Conservation (phyloP, 2,329 filamentous ascomycete species). For the Rugonectria rugulosa region DNA sequence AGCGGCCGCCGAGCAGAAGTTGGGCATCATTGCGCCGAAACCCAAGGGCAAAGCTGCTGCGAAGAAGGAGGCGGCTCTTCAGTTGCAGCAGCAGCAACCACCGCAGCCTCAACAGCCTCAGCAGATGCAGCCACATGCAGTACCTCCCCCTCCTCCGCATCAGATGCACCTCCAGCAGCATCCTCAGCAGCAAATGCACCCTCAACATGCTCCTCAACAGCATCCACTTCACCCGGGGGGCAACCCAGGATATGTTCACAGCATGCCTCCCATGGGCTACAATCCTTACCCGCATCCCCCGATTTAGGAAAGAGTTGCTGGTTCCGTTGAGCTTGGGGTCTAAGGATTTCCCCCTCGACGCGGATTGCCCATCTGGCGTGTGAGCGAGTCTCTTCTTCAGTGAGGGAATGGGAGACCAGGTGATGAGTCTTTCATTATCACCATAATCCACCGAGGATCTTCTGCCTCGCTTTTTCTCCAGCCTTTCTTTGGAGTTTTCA, state of each 20-base stretch:
- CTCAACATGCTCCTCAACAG: constrained; percentile 31
- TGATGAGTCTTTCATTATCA: too few relatives aligned
- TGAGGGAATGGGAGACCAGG: too few relatives aligned
- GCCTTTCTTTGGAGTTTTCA: too few relatives aligned
- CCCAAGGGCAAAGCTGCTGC: constrained; percentile 44
- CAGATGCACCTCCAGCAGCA: constrained; percentile 30
- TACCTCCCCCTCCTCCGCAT: background rate
- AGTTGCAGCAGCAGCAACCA: constrained; percentile 33
- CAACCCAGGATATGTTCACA: constrained; percentile 34
- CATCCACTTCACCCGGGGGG: constrained; percentile 33
- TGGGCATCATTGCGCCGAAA: constrained; percentile 48
- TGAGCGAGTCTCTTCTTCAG: too few relatives aligned
- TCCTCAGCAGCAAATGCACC: constrained; percentile 24
- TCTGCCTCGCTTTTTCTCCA: too few relatives aligned
- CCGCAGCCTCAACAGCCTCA: constrained; percentile 27
- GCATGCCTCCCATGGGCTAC: constrained; percentile 41
- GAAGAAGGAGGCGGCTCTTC: constrained; percentile 44
- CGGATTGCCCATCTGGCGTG: too few relatives aligned
- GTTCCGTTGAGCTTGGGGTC: too few relatives aligned
- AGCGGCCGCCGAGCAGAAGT: constrained; percentile 48
- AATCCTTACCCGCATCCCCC: constrained; percentile 28
- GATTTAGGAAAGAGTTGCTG: constrained; percentile 13
- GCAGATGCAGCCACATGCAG: constrained; percentile 15
- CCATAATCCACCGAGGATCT: too few relatives aligned
- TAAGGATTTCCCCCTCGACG: too few relatives aligned